Base-by-base conservation (phyloP, 2,329 filamentous ascomycete species). In the Metarhizium album region DNA sequence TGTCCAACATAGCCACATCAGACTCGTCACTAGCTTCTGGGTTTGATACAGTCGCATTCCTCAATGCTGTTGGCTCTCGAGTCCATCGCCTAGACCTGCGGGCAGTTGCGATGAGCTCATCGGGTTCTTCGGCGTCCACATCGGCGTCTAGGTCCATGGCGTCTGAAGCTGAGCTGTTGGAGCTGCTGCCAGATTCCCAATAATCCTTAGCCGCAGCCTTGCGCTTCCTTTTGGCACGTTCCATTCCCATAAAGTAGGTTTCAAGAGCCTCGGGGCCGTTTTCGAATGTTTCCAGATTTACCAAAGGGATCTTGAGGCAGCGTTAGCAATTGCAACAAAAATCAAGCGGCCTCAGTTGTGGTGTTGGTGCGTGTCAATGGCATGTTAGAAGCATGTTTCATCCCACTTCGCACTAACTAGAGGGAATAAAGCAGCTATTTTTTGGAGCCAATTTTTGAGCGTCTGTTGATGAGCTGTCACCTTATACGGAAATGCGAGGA, bases 241-340 rank as follows among this genome's bases (percentile, higher is more conserved):
- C 49, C 53, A 59, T 60, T 33, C 57, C 47, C 14, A 46, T 43
- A 50, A 55, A 59, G 9, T 54, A 53, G 6, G 24, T 29, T 11
- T 54, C 47, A 33, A 71, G 53, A 4, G 65, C 63, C 29, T 49
- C 50, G 50, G 55, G 57, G 37, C 67, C 69, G 60, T 67, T 67
- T 33, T 65, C 55, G 11, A 66, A 53, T 4, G 55, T 51, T 48
- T 64, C 47, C 1, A 71, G 60, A 9, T 67, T 53, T 20, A 59
- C 52, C 22, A 62, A 55, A 18, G 60, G 51, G 45, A 70, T 53
- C 68, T 70, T 56, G 22, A 29, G 20, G 29, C 35, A 6, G 43
- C 22, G 59, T 62, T 50, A 63, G 58, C 52, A 29, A 46, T 9
- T 45, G 23, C 3, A 20, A 18, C 16, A 13, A 6, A 38, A 16